Base-by-base conservation (phyloP, 108 stramenopile species). In the Skeletonema potamos region DNA sequence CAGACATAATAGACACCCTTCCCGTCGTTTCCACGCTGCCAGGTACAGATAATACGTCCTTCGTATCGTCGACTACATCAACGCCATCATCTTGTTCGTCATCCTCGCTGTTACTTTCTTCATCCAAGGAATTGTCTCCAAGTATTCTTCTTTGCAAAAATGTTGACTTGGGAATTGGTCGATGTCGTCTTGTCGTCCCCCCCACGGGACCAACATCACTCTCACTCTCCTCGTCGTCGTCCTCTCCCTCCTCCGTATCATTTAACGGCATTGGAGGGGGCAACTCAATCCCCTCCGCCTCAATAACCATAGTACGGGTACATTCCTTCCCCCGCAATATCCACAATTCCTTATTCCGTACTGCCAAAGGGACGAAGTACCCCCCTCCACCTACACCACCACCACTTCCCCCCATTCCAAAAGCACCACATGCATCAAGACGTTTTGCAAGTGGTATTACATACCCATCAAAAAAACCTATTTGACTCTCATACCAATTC, bases 401-500 rank as follows among this genome's bases (percentile, higher is more conserved):
- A 9, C 44, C 44, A 15, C 48, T 20, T 51, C 48, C 48, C 48
- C 48, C 48, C 48, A 22, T 51, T n/a, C 48, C 26, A 71, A 71
- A 66, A 1, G 64, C 64, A 28, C 64, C 70, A 65, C 70, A 71
- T 30, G 64, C 63, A 66, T 71, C 70, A 4, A 71, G 26, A 27
- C 70, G 64, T 66, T 64, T 48, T 4, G 70, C 70, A 27, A 71
- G 64, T 13, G 70, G 70, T 26, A 71, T 71, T 0, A 71, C 27
- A 22, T 71, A 71, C 33, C 27, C n/a, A 56, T 48, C 30, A 57
- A 24, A 71, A 30, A 71, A 71, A 11, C 70, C 70, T 17, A 71
- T 71, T 64, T 71, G 70, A 54, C 63, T 22, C 15, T 71, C 70
- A 33, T 65, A 71, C 70, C 70, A 71, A 66, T 57, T 55, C 29